Percentiles rank a stretch among this genome's conserved stretches.
These are phyloP conservation scores for Pyrenophora tritici-repentis DNA, from an alignment of 2,329 filamentous ascomycete species.

Conservation along the genomic window DNA sequence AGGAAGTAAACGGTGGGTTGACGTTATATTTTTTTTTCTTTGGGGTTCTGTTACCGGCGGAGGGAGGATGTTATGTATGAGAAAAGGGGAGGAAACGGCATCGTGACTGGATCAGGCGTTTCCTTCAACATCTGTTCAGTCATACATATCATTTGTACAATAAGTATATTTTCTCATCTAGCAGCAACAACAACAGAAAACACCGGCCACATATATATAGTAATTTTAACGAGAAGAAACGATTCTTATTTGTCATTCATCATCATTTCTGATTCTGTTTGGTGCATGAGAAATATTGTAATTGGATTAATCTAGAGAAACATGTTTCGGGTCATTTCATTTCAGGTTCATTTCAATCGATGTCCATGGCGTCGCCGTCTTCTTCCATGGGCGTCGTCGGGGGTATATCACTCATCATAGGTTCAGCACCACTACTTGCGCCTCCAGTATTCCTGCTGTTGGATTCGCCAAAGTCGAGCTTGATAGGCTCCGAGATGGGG, in stretches of 20 bases:
- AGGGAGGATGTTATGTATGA: not conserved
- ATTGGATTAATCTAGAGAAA: no score
- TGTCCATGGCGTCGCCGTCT: constrained; percentile 70
- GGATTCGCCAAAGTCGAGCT: constrained; percentile 3
- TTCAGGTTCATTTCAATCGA: constrained; percentile 53
- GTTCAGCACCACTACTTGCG: not conserved
- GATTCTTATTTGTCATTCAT: no score
- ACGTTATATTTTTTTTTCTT: no score
- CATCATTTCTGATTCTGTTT: no score
- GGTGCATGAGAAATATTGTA: no score
- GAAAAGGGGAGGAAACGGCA: not conserved
- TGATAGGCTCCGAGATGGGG: constrained; percentile 41
- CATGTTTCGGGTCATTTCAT: not conserved
- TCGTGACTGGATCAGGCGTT: constrained; percentile 41
- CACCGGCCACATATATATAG: not conserved
- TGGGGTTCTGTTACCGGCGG: no score
- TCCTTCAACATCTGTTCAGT: constrained; percentile 4
- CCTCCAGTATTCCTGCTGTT: not conserved
- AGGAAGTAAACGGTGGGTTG: constrained; percentile 21
- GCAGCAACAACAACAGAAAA: not conserved
- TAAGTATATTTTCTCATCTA: not conserved
- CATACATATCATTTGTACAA: constrained; percentile 3
- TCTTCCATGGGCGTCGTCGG: constrained; percentile 7
- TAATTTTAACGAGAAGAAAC: not conserved
- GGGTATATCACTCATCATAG: constrained; percentile 11